These are phyloP conservation scores for Liriodendron chinense DNA, from an alignment of 164 flowering plant genomes.

Conservation along the genomic window DNA sequence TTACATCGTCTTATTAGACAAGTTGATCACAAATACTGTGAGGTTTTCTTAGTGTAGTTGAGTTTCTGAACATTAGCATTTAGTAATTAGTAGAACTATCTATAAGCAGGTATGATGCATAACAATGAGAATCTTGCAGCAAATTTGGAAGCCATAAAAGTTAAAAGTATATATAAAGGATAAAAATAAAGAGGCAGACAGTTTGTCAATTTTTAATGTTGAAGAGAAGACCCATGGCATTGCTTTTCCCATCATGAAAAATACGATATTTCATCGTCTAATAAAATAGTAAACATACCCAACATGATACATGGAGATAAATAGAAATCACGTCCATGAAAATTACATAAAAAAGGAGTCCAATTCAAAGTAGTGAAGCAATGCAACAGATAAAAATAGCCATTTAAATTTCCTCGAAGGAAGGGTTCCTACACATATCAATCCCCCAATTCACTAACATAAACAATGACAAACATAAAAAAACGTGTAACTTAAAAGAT, in stretches of 20 bases:
- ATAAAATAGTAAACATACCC: not conserved
- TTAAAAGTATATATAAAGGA: too few species aligned
- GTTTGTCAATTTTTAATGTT: not conserved
- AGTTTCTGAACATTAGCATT: too few species aligned
- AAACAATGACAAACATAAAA: not conserved
- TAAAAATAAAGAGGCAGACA: not conserved
- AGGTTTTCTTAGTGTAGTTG: too few species aligned
- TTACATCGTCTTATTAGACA: too few species aligned
- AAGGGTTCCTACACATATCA: not conserved
- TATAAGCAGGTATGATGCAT: too few species aligned
- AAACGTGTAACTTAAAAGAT: not conserved
- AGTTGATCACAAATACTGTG: too few species aligned
- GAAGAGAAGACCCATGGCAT: not conserved
- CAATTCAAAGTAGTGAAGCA: not conserved
- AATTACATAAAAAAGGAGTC: not conserved
- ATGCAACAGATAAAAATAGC: not conserved
- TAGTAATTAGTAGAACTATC: too few species aligned
- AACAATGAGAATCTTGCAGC: too few species aligned
- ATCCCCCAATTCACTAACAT: not conserved
- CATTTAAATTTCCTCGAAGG: not conserved
- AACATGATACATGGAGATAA: not conserved
- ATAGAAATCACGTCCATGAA: not conserved
- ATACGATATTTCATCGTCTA: too few species aligned
- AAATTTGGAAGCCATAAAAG: too few species aligned
- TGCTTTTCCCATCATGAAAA: not conserved